These are phyloP conservation scores for Caryopteris hybrid DNA, from an alignment of 305 asterid species.

Conservation along the genomic window DNA sequence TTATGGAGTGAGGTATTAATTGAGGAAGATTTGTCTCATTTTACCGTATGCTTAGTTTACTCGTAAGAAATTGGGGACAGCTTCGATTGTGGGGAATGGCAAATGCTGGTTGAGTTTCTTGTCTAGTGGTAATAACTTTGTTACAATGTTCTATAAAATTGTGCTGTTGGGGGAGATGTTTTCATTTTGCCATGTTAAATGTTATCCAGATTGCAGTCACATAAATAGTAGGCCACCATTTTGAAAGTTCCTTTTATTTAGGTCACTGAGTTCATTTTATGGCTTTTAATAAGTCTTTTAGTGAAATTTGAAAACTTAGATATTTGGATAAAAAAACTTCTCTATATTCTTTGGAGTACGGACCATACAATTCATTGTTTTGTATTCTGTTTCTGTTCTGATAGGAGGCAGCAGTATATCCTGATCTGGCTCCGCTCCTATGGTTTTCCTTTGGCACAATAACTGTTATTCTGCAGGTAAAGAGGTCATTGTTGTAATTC, in stretches of 20 bases:
- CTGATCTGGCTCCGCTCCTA: slow-evolving; percentile 44
- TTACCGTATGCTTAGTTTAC: no score
- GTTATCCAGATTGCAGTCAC: neutral
- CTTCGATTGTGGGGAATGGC: no score
- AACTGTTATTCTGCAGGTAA: slow-evolving; percentile 58
- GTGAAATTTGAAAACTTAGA: neutral
- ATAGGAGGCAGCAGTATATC: slow-evolving; percentile 40
- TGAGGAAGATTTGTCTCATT: no score
- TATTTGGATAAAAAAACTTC: neutral
- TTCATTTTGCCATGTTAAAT: neutral
- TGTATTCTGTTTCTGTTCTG: neutral
- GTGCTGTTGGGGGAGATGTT: neutral
- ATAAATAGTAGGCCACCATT: neutral
- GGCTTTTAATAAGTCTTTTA: neutral
- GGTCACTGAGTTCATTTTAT: neutral
- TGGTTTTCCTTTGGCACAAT: slow-evolving; percentile 66
- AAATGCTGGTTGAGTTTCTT: no score
- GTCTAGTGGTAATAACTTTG: no score
- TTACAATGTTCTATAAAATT: neutral
- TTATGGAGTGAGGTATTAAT: no score
- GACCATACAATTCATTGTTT: neutral
- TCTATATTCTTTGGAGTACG: neutral
- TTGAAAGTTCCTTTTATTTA: neutral
- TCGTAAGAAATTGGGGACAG: no score
- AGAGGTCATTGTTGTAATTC: neutral